Evolutionary conservation across 2,329 filamentous ascomycete species (phyloP), one percentile per base, ranked within the genome.

Genomic region (Pseudopyricularia cyperi): DNA sequence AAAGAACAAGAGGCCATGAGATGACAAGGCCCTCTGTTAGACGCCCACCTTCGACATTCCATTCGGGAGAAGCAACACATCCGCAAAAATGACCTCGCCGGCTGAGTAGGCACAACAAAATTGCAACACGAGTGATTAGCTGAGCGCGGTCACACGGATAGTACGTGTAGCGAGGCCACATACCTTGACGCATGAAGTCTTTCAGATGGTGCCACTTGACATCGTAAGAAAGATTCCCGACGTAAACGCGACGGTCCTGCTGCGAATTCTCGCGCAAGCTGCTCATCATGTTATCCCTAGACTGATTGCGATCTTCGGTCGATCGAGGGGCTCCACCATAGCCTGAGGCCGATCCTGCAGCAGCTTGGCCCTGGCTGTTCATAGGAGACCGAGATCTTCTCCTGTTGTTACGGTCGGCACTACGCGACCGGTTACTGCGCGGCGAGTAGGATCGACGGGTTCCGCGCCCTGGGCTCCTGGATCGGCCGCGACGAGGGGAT

Each of bases 1-100:
- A 42, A 52, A 46, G 33, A 53, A 47, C 66, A 70, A 73, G 69
- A 71, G 61, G 63, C 66, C 70, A 74, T 73, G 71, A 69, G 78
- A 42, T n/a, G 75, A 83, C 73, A 77, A 77, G 82, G 85, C 87
- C 87, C 34, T 32, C 46, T n/a, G 28, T 51, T 87, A 86, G 79
- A 84, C 83, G 89, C 88, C 89, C 90, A 97, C 91, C 91, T 98
- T 98, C 88, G 91, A 97, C 93, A 98, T 98, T 90, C 93, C 93
- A 81, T 98, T 98, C 67, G 93, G 93, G 85, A 98, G 89, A 72
- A 95, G 80, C 74, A 98, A 84, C 68, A 98, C 93, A 80, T 98
- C 93, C 77, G 93, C 93, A 76, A 95, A 98, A 76, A 97, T 83
- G 71, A 98, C 93, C 73, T 97, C 91, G 80, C 93, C 93, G 76